phyloP scores from a whole-genome alignment of 106 monocot species.

The Dendrobium chrysotoxum region DNA sequence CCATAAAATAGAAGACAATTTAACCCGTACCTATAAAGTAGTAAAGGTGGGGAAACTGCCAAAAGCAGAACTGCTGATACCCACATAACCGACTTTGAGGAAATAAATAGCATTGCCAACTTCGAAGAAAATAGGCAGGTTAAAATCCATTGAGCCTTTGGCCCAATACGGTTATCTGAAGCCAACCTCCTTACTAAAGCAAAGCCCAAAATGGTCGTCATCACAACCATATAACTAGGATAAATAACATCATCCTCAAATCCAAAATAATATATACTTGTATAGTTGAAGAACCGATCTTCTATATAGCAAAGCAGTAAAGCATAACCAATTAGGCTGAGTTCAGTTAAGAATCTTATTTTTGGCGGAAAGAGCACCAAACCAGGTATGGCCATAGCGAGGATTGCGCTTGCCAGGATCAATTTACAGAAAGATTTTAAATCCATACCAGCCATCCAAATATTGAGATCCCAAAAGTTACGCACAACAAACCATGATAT shows the following conservation, averaged over 20 bases:
- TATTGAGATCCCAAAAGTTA: constrained; percentile 97
- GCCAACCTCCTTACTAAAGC: constrained; percentile 63
- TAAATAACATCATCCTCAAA: constrained; percentile 94
- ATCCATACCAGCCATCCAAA: constrained; percentile 94
- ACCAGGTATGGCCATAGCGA: constrained; percentile 88
- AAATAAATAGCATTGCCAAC: constrained; percentile 80
- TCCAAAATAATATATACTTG: constrained; percentile 80
- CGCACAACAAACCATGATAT: constrained; percentile 92
- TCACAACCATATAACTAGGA: constrained; percentile 90
- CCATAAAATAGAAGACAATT: neutral
- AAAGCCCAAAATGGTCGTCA: constrained; percentile 73
- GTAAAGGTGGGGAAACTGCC: constrained; percentile 86
- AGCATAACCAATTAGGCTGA: constrained; percentile 79
- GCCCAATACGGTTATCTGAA: constrained; percentile 65
- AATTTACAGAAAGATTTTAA: constrained; percentile 88
- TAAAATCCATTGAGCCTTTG: constrained; percentile 88
- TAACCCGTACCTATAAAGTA: constrained; percentile 82
- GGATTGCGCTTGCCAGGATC: constrained; percentile 52
- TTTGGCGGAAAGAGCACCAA: constrained; percentile 80
- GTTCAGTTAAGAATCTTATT: constrained; percentile 66
- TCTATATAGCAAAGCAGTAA: constrained; percentile 89
- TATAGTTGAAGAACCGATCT: constrained; percentile 88
- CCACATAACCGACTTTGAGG: constrained; percentile 82
- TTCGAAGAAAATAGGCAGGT: constrained; percentile 80
- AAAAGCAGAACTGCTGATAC: constrained; percentile 70